Conservation (phyloP, 371 early-diverging fungal genomes). For the Syncephalastrum monosporum region DNA sequence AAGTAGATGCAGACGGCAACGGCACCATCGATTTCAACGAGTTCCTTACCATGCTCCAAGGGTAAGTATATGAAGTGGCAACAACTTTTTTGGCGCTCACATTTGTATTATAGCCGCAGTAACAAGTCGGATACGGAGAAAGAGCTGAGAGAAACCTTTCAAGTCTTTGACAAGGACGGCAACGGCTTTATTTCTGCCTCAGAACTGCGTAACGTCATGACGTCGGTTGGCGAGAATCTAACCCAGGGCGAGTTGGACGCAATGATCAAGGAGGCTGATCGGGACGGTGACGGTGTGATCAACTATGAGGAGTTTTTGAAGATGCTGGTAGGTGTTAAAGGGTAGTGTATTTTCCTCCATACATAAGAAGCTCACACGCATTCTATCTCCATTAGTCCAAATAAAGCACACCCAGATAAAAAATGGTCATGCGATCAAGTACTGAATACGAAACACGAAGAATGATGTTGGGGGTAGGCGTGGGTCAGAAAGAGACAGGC, state of each 20-base stretch:
- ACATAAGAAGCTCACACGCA: too few species aligned
- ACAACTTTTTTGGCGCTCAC: not conserved
- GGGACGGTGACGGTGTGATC: slow-evolving; percentile 69
- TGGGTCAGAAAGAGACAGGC: too few species aligned
- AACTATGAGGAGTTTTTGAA: slow-evolving; percentile 72
- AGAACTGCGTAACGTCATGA: slow-evolving; percentile 49
- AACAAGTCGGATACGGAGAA: slow-evolving; percentile 27
- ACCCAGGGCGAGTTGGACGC: slow-evolving; percentile 75
- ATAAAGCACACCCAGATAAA: too few species aligned
- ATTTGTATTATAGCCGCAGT: too few species aligned
- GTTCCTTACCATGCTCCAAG: slow-evolving; percentile 14
- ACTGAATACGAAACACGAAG: not conserved
- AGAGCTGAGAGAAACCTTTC: slow-evolving; percentile 48
- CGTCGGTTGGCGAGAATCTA: slow-evolving; percentile 43
- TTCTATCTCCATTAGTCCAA: too few species aligned
- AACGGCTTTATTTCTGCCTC: slow-evolving; percentile 46
- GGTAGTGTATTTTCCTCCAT: too few species aligned
- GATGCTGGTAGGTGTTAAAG: slow-evolving; percentile 60
- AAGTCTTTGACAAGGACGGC: slow-evolving; percentile 51
- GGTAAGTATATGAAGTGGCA: not conserved
- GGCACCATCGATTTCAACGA: slow-evolving; percentile 21
- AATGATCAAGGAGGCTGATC: slow-evolving; percentile 81
- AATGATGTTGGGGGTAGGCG: too few species aligned
- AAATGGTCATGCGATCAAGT: not conserved
- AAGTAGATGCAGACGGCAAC: slow-evolving; percentile 78